Evolutionary conservation across 2,329 filamentous ascomycete genomes (phyloP).

Genomic region (Pseudogymnoascus sp.): DNA sequence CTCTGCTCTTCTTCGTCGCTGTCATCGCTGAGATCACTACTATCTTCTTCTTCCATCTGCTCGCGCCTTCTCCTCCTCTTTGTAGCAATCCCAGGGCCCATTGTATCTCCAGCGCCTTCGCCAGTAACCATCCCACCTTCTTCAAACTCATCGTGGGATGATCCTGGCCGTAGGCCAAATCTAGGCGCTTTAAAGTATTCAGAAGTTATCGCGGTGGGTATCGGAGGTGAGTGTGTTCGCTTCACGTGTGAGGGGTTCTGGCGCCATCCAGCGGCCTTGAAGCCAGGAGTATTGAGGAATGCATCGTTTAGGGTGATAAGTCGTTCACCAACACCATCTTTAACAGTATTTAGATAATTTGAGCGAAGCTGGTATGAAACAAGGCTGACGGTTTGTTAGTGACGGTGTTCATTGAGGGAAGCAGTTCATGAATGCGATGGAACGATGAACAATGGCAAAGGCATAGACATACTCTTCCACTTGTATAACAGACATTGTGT

Average conservation of each 20-base stretch:
- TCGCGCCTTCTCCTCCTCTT: conserved; percentile 59
- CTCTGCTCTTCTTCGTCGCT: conserved; percentile 67
- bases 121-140: conserved; percentile 61
- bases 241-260: conserved; percentile 67
- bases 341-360: conserved; percentile 69
- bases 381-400: conserved; percentile 42
- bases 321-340: conserved; percentile 76
- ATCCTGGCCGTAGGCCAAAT: conserved; percentile 43
- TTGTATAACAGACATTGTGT: conserved; percentile 30
- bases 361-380: conserved; percentile 75
- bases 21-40: conserved; percentile 75
- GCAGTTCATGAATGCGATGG: not conserved
- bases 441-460: not conserved
- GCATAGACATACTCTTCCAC: conserved; percentile 27
- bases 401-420: not conserved
- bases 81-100: conserved; percentile 57
- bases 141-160: conserved; percentile 62
- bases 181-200: conserved; percentile 75
- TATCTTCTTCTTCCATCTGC: conserved; percentile 70
- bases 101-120: conserved; percentile 55
- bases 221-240: conserved; percentile 76
- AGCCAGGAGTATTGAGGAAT: conserved; percentile 70
- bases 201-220: conserved; percentile 70
- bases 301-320: conserved; percentile 72
- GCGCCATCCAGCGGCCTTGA: conserved; percentile 75